Evolutionary conservation across 768 basidiomycete genomes (phyloP).

Genomic region (Tylopilus rubrobrunneus): DNA sequence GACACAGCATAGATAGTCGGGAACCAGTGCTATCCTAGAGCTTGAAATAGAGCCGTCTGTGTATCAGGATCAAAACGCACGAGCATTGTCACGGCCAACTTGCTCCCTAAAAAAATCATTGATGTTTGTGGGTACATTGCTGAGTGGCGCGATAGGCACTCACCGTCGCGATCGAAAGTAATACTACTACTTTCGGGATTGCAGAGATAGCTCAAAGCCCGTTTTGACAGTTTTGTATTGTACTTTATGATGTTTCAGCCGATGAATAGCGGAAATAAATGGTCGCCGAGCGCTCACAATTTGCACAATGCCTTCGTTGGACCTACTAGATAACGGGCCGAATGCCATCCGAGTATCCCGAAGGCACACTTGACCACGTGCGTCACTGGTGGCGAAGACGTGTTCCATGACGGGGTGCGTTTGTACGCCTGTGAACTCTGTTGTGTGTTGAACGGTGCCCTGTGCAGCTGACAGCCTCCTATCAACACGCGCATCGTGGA

Average conservation of each 20-base stretch:
- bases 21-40: conserved; percentile 48
- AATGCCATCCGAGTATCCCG: conserved; percentile 75
- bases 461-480: conserved; percentile 38
- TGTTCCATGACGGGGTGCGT: conserved; percentile 68
- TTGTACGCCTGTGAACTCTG: conserved; percentile 62
- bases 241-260: conserved; percentile 40
- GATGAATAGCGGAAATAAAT: conserved; percentile 7
- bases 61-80: conserved; percentile 36
- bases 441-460: conserved; percentile 46
- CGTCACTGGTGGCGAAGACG: conserved; percentile 65
- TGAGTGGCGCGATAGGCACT: conserved; percentile 5
- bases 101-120: conserved; percentile 42
- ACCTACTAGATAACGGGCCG: conserved; percentile 43
- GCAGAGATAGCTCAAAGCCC: conserved; percentile 36
- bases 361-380: conserved; percentile 55
- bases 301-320: conserved; percentile 53
- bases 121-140: not conserved
- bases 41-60: not conserved
- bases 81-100: conserved; percentile 62
- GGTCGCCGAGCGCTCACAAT: conserved; percentile 10
- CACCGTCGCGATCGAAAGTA: conserved; percentile 65
- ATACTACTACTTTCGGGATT: conserved; percentile 70
- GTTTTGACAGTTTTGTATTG: conserved; percentile 44
- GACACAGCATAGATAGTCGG: conserved; percentile 68
- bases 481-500: conserved; percentile 54